phyloP scores from a whole-genome alignment of 805 yeast genomes.

The Saturnispora galanensis region DNA sequence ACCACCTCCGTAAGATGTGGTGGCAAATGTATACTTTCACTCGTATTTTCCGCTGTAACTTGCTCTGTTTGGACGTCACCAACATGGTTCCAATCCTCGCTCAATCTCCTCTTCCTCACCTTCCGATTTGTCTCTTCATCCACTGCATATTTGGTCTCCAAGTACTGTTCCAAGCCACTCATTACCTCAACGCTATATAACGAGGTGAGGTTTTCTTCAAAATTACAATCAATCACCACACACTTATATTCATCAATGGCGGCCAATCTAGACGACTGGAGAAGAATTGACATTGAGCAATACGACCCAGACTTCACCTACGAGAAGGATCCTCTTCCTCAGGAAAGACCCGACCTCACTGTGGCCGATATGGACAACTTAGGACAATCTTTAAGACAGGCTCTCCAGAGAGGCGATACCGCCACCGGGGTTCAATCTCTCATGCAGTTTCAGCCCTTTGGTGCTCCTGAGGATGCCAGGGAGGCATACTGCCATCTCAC shows the following conservation, averaged over 20 bases:
- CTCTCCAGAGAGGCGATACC: conserved; percentile 64
- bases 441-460: conserved; percentile 74
- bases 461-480: conserved; percentile 53
- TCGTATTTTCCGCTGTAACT: neutral
- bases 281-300: conserved; percentile 91
- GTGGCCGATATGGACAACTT: conserved; percentile 45
- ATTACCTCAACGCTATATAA: neutral
- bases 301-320: conserved; percentile 67
- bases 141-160: conserved; percentile 6
- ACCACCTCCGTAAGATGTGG: neutral
- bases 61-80: neutral
- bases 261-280: conserved; percentile 59
- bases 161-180: conserved; percentile 4
- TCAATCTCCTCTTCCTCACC: neutral
- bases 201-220: neutral
- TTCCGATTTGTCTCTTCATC: neutral
- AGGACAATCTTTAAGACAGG: conserved; percentile 48
- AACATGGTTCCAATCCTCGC: neutral
- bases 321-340: conserved; percentile 26
- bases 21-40: neutral
- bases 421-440: conserved; percentile 54
- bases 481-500: conserved; percentile 44
- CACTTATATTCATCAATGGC: neutral
- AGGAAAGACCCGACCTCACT: conserved; percentile 33
- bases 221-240: neutral